Percentiles rank a stretch among this genome's conserved stretches.
These are phyloP conservation scores for Phyllosticta citribraziliensis DNA, from an alignment of 2,329 filamentous ascomycete genomes.

Conservation along the genomic window DNA sequence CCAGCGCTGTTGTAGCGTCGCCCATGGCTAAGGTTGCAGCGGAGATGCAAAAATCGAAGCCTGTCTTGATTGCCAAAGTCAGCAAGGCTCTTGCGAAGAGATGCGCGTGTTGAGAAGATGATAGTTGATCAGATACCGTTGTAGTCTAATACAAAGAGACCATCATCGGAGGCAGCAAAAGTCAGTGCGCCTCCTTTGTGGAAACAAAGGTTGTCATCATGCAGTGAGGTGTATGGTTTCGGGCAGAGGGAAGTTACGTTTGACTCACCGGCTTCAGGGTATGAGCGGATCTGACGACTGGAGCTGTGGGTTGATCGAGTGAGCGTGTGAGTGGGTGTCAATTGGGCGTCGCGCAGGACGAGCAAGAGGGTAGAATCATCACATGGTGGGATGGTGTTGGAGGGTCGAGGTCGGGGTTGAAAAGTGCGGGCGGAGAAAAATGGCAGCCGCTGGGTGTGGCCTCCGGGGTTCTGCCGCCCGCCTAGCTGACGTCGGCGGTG, in stretches of 20 bases:
- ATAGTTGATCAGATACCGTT: conserved; percentile 29
- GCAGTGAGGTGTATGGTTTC: not conserved
- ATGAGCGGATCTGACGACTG: not conserved
- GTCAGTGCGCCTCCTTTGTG: conserved; percentile 15
- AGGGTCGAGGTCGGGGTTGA: not conserved
- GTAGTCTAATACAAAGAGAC: conserved; percentile 26
- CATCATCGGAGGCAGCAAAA: conserved; percentile 23
- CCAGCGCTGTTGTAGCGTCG: not conserved
- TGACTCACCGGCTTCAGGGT: conserved; percentile 5
- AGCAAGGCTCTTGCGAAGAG: not conserved
- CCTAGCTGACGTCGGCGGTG: not conserved
- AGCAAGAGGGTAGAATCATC: not conserved
- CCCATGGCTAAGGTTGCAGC: not conserved
- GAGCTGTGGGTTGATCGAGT: not conserved
- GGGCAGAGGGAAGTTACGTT: not conserved
- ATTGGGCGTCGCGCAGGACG: not conserved
- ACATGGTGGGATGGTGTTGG: conserved; percentile 4
- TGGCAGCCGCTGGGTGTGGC: not conserved
- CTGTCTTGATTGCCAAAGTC: not conserved
- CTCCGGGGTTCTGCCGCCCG: not conserved
- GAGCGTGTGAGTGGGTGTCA: not conserved
- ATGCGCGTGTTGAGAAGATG: not conserved
- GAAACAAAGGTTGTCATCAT: conserved; percentile 13
- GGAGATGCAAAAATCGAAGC: not conserved
- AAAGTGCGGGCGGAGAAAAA: conserved; percentile 7